phyloP scores from a whole-genome alignment of 148 eudicot species.

The Linanthus parryae region DNA sequence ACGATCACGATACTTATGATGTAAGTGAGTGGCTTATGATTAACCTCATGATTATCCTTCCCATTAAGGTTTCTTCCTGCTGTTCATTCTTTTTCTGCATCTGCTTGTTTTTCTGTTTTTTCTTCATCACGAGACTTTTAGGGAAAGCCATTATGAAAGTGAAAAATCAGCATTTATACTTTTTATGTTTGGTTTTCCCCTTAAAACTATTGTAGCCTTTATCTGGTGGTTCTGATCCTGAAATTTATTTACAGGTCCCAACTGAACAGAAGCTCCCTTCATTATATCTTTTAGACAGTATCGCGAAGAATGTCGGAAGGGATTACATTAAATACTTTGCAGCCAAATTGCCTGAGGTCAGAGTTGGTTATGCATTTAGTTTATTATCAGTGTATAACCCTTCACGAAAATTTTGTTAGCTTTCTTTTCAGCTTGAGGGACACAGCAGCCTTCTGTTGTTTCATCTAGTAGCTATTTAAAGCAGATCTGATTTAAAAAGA shows the following conservation, averaged over 20 bases:
- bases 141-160: no score
- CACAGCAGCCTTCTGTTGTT: no score
- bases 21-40: no score
- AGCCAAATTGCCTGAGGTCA: constrained; percentile 86
- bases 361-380: constrained; percentile 15
- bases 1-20: no score
- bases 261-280: constrained; percentile 95
- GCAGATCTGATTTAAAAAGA: no score
- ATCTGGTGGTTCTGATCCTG: constrained; percentile 15
- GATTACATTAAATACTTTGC: constrained; percentile 91
- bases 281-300: constrained; percentile 92
- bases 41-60: no score
- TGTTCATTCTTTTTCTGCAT: background rate
- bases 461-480: no score
- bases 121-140: background rate
- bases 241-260: constrained; percentile 68
- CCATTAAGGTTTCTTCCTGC: background rate
- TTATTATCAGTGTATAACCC: background rate
- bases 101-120: background rate
- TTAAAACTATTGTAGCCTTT: background rate
- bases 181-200: background rate
- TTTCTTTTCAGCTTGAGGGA: no score
- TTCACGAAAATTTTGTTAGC: no score
- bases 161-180: background rate
- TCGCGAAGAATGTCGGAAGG: constrained; percentile 96